These are phyloP conservation scores for Setaria viridis DNA, from an alignment of 202 grass and related monocot species.

Conservation along the genomic window DNA sequence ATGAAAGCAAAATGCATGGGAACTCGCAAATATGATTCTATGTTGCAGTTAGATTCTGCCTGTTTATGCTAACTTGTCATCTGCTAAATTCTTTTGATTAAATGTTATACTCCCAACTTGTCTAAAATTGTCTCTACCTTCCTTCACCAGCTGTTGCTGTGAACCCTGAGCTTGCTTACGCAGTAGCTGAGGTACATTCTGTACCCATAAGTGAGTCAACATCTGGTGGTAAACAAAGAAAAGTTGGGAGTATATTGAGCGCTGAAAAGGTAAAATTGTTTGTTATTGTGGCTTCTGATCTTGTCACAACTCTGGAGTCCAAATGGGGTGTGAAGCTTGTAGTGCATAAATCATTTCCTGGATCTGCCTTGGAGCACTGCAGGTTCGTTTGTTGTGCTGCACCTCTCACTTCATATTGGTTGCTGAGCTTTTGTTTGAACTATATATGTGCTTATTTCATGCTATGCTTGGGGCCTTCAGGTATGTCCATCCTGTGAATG, in stretches of 20 bases:
- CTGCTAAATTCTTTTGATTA: conserved; percentile 5
- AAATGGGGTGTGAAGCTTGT: conserved; percentile 85
- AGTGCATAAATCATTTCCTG: conserved; percentile 73
- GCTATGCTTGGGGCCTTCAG: conserved; percentile 51
- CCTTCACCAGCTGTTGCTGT: conserved; percentile 88
- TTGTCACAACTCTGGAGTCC: conserved; percentile 81
- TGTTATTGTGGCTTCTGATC: conserved; percentile 81
- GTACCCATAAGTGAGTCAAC: conserved; percentile 48
- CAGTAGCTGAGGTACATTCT: conserved; percentile 72
- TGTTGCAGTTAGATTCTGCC: neutral
- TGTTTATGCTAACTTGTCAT: conserved; percentile 6
- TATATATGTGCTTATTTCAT: conserved; percentile 30
- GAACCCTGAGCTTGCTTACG: conserved; percentile 81
- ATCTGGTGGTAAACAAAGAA: conserved; percentile 63
- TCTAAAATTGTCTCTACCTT: conserved; percentile 45
- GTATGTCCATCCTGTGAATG: conserved; percentile 86
- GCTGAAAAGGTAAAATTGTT: conserved; percentile 58
- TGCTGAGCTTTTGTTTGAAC: neutral
- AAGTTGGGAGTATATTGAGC: conserved; percentile 74
- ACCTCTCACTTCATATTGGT: conserved; percentile 31
- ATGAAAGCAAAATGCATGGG: neutral
- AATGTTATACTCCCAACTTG: neutral
- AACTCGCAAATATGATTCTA: neutral
- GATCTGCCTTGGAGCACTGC: conserved; percentile 85
- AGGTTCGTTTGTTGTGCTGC: conserved; percentile 57